phyloP scores from a whole-genome alignment of 768 basidiomycete species.

The Panaeolus cyanescens region DNA sequence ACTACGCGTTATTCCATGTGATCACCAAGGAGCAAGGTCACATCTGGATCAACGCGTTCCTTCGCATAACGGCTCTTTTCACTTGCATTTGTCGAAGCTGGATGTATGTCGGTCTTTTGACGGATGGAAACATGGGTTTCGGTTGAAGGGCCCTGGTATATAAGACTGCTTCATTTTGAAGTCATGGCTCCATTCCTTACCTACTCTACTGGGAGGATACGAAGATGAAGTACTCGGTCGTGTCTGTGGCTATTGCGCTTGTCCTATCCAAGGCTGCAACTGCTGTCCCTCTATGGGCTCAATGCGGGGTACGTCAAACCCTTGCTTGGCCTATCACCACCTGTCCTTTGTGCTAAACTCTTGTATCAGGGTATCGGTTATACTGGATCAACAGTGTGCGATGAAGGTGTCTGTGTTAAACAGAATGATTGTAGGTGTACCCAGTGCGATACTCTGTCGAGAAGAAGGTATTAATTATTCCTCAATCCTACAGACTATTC shows the following conservation, averaged over 20 bases:
- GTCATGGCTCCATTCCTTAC: neutral
- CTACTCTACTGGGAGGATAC: neutral
- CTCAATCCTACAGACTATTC: constrained; percentile 38
- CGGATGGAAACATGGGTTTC: neutral
- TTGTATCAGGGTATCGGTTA: constrained; percentile 39
- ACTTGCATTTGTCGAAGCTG: neutral
- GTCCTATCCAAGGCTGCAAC: constrained; percentile 26
- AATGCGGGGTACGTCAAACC: constrained; percentile 44
- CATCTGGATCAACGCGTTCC: neutral
- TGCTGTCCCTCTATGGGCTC: constrained; percentile 46
- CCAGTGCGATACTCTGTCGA: too few relatives aligned
- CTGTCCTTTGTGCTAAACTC: neutral
- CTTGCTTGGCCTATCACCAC: neutral
- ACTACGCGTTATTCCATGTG: neutral
- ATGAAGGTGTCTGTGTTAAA: constrained; percentile 41
- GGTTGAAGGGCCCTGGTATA: neutral
- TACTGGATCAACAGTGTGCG: constrained; percentile 47
- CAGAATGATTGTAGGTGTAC: constrained; percentile 42
- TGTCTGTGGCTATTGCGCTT: constrained; percentile 33
- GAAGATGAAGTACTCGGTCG: constrained; percentile 18
- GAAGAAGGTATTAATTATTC: neutral
- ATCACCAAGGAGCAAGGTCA: neutral
- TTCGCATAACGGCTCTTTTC: neutral
- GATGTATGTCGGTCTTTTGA: neutral
- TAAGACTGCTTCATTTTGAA: neutral